A percentile compares a stretch with the other conserved stretches of the same genome.
Conservation (phyloP, 2,329 filamentous ascomycete genomes). For the Fusarium sp. region DNA sequence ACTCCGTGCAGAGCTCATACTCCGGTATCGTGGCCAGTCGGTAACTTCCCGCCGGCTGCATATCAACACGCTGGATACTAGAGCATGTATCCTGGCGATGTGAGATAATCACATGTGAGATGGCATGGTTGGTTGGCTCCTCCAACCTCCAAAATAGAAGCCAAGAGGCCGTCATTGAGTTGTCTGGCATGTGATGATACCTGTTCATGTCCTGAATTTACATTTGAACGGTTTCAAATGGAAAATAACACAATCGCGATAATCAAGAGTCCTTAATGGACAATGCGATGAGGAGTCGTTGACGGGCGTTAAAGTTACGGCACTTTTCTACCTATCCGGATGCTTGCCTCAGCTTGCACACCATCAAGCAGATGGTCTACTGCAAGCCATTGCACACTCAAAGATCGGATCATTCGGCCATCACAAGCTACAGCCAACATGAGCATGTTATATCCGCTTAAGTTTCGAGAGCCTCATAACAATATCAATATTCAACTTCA, state of each 20-base stretch:
- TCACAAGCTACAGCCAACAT: slow-evolving; percentile 12
- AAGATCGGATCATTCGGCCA: slow-evolving; percentile 30
- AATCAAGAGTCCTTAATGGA: slow-evolving; percentile 1
- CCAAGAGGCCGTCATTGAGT: slow-evolving; percentile 6
- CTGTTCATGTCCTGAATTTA: background rate
- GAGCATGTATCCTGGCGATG: slow-evolving; percentile 10
- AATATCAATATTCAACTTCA: slow-evolving; percentile 10
- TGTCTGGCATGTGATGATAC: slow-evolving; percentile 37
- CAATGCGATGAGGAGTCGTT: background rate
- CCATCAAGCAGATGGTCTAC: slow-evolving; percentile 12
- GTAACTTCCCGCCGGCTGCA: background rate
- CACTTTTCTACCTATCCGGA: slow-evolving; percentile 4
- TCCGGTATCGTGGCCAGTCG: background rate
- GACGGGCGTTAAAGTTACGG: slow-evolving; percentile 7
- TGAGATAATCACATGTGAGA: slow-evolving; percentile 26
- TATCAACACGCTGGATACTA: background rate
- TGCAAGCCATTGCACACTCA: background rate
- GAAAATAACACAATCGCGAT: background rate
- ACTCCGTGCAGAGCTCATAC: background rate
- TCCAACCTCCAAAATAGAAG: background rate
- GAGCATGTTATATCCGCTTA: slow-evolving; percentile 12
- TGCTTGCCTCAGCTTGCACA: slow-evolving; percentile 11
- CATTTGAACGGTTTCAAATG: slow-evolving; percentile 4
- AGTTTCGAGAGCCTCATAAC: slow-evolving; percentile 31
- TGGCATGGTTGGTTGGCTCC: slow-evolving; percentile 9